Evolutionary conservation across 1,284 basidiomycete genomes (phyloP), one percentile per base, ranked within the genome.

Genomic region (Tilletia walkeri): DNA sequence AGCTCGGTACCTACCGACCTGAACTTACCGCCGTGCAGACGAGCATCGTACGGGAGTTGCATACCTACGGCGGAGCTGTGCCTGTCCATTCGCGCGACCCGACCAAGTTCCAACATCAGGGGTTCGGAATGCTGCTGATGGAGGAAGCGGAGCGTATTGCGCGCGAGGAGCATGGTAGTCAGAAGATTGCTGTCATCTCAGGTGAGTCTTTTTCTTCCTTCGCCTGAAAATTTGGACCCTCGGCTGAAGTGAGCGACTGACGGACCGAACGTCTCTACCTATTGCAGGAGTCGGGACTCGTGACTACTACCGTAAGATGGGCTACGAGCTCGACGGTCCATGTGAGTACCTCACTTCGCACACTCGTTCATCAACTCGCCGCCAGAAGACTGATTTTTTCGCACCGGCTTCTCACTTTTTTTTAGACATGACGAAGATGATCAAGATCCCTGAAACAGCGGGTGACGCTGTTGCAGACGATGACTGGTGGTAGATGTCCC

Each of bases 71-170:
- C 36, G 98, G 94, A 9, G 95, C 96, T 9, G 94, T 98, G 39
- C 94, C 94, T 2, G 93, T 99, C 36, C 96, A 99, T 84, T 93
- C 92, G 68, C 88, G 96, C 66, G 95, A 99, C 85, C 96, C 96
- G 18, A 97, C 94, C 65, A 96, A 96, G 73, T 84, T 82, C 67
- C 81, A 81, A 71, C 82, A 80, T 65, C 85, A 93, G 88, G 96
- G 96, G 9, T 98, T 99, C 82, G 96, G 96, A 24, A 98, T 94
- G 36, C 84, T 99, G 72, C 86, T 99, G 72, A 99, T 99, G 96
- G 96, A 99, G 84, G 95, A 99, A 86, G 96, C 96, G 0, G 96
- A 99, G 85, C 88, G 94, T 74, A 99, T 99, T 85, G 94, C 96
- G n/a, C 87, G 91, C 74, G 95, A 98, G 80, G 96, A 99, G 83